A percentile compares a stretch with the other conserved stretches of the same genome.
These are phyloP conservation scores for Umbelopsis vinacea DNA, from an alignment of 192 early-diverging fungal species.

Conservation along the genomic window DNA sequence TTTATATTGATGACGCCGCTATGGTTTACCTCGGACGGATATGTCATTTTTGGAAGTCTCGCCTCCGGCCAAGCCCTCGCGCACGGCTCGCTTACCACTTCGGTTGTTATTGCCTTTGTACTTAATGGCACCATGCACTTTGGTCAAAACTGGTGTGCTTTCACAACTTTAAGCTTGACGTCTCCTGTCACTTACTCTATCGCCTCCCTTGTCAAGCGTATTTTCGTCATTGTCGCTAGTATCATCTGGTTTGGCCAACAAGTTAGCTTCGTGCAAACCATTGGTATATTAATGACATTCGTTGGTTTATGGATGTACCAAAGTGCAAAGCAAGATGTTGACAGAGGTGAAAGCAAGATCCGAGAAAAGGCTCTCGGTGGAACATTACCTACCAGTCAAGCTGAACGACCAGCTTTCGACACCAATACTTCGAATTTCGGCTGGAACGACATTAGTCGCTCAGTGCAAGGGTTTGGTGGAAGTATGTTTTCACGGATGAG, in stretches of 20 bases:
- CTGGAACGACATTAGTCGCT: neutral
- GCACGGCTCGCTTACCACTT: neutral
- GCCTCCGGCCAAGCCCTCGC: neutral
- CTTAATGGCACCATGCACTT: constrained; percentile 85
- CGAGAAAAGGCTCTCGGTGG: constrained; percentile 33
- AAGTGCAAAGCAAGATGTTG: constrained; percentile 73
- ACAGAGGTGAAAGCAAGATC: constrained; percentile 43
- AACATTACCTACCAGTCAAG: constrained; percentile 14
- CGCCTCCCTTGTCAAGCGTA: constrained; percentile 85
- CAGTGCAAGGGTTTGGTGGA: neutral
- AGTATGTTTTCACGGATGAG: constrained; percentile 16
- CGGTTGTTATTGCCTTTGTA: constrained; percentile 55
- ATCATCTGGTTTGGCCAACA: constrained; percentile 86
- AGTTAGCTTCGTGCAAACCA: constrained; percentile 64
- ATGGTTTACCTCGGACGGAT: constrained; percentile 78
- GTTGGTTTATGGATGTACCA: constrained; percentile 85
- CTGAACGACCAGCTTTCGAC: neutral
- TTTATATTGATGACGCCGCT: constrained; percentile 81
- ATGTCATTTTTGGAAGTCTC: constrained; percentile 34
- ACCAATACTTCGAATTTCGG: neutral
- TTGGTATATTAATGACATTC: constrained; percentile 83
- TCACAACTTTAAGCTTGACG: constrained; percentile 75
- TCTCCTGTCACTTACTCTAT: constrained; percentile 90
- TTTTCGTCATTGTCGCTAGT: constrained; percentile 83
- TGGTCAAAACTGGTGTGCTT: constrained; percentile 79